Conservation (phyloP, 768 basidiomycete species). For the Chalciporus piperatus region DNA sequence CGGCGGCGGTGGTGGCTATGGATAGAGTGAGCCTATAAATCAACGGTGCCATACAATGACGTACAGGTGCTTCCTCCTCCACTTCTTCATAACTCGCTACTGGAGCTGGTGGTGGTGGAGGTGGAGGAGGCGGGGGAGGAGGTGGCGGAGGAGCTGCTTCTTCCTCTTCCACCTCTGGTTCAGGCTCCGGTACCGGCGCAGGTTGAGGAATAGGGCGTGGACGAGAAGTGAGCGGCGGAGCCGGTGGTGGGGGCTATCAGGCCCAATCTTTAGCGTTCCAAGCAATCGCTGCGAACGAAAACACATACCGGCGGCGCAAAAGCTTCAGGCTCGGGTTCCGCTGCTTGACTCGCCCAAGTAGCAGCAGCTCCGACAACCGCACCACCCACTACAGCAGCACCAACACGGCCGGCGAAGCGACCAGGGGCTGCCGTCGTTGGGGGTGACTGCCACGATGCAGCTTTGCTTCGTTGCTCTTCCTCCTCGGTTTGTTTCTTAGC, state of each 20-base stretch:
- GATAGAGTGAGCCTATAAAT: conserved; percentile 13
- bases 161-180: conserved; percentile 17
- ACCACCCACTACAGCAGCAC: conserved; percentile 31
- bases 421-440: conserved; percentile 40
- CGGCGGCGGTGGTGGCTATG: conserved; percentile 11
- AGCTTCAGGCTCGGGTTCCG: conserved; percentile 30
- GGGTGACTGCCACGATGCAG: conserved; percentile 45
- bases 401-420: conserved; percentile 30
- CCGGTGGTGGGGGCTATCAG: conserved; percentile 29
- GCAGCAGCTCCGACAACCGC: conserved; percentile 31
- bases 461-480: conserved; percentile 64
- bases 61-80: conserved; percentile 13
- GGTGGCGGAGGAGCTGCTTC: conserved; percentile 17
- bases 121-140: conserved; percentile 26
- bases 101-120: conserved; percentile 32
- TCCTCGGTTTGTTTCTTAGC: conserved; percentile 85
- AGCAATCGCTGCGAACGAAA: not conserved
- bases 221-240: conserved; percentile 18
- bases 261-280: conserved; percentile 2
- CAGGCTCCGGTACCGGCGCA: conserved; percentile 17
- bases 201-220: conserved; percentile 20
- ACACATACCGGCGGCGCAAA: conserved; percentile 27
- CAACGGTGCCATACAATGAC: not conserved
- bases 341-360: conserved; percentile 16
- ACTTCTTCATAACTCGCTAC: conserved; percentile 15